Evolutionary conservation across 305 asterid genomes (phyloP).

Genomic region (Solanum hybrid): DNA sequence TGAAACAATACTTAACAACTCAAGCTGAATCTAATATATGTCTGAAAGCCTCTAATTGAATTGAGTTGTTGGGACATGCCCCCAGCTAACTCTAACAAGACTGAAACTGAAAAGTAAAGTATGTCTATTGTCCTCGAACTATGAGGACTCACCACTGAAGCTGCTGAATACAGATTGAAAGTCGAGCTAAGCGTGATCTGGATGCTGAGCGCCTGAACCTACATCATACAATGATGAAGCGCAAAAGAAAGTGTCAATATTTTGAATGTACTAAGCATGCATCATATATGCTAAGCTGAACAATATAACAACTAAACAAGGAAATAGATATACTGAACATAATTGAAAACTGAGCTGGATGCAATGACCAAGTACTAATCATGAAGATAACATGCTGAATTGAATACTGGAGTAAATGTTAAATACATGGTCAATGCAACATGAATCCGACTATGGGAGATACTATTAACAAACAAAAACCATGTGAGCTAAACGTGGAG

Average conservation of each 20-base stretch:
- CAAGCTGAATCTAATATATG: background rate
- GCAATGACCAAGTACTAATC: background rate
- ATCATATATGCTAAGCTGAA: background rate
- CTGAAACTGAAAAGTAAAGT: background rate
- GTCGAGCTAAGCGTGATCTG: background rate
- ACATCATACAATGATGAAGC: background rate
- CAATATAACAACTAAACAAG: background rate
- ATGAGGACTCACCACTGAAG: background rate
- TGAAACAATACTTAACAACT: background rate
- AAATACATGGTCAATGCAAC: background rate
- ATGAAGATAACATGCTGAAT: background rate
- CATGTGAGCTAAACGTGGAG: background rate
- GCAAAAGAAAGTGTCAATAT: background rate
- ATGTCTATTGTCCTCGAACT: background rate
- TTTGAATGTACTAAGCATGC: background rate
- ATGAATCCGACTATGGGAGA: background rate
- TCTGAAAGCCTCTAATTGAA: background rate
- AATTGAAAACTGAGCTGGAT: background rate
- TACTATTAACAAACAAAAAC: background rate
- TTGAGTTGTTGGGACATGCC: background rate
- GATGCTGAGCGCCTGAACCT: background rate
- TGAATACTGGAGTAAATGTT: background rate
- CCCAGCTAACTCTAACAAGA: background rate
- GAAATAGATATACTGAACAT: background rate
- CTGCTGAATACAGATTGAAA: background rate